Base-by-base conservation (phyloP, 139 green algal species). In the Coelastrella sp. region DNA sequence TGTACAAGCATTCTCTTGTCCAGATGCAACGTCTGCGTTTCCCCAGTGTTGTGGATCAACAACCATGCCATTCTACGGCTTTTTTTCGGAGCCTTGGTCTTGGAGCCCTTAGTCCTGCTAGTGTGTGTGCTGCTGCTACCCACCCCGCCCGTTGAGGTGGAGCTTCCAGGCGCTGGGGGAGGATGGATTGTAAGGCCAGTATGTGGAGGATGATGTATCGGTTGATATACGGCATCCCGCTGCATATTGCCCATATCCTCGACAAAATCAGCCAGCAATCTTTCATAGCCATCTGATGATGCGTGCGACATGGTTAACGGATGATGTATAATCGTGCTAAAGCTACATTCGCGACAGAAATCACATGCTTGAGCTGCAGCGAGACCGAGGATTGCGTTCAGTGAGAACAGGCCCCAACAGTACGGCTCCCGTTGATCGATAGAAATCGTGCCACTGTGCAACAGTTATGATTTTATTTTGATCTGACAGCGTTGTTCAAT, bases 1-100 rank as follows among this genome's bases (percentile, higher is more conserved):
- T 95, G 91, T 10, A 97, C 96, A 7, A 98, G 86, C 59, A 93
- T 93, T 8, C 96, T 93, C 91, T 98, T 98, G 93, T 98, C 96
- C 49, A 97, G 89, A 35, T 94, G 79, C 20, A 96, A n/a, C 11
- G 91, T 93, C 57, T 93, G 89, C 60, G 85, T 87, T 63, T 92
- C 79, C 22, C 93, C 94, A 7, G 87, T 58, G 11, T 73, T 61
- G 91, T 96, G 91, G n/a, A 97, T 93, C 66, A 92, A 74, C 3
- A 96, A 86, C 95, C 95, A 97, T 0, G 90, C 75, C 27, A 89
- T 93, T 11, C n/a, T 22, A 10, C 80, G 27, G 80, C 27, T 49
- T 83, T 63, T 83, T 49, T 63, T 83, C n/a, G 63, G 78, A n/a
- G 35, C 78, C 17, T 27, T 24, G 10, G 49, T 15, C 49, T 65